Evolutionary conservation across 2,329 filamentous ascomycete genomes (phyloP), one percentile per base, ranked within the genome.

Genomic region (Hymenoscyphus albidus): DNA sequence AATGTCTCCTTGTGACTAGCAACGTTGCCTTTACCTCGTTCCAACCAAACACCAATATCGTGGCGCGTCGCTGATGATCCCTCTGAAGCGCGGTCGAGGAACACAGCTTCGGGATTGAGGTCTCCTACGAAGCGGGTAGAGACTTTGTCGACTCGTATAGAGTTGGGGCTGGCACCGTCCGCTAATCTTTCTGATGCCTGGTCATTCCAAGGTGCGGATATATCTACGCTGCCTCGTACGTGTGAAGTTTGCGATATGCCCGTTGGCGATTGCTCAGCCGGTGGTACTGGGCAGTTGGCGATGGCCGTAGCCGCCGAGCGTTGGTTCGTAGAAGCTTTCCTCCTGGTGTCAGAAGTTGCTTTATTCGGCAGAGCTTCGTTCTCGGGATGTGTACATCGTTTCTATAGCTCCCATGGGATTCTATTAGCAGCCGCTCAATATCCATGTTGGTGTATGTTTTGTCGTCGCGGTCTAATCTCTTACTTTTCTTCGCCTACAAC

Each of bases 401-500:
- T 62, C 60, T 55, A 44, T 61, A 3, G 10, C 18, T 18, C 18
- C 22, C 18, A 48, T 18, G 22, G 18, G 2, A 27, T 54, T 54
- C n/a, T 3, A 27, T 54, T 27, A 54, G 48, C 48, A 54, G 27
- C 22, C 9, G 9, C 48, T 18, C 12, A 5, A 13, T 35, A 35
- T 7, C 35, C 35, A 35, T 35, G 9, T 35, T 10, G 22, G 22
- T 22, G 22, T 22, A 22, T 22, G 22, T 22, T 22, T 22, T 22
- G 22, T 35, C 5, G 9, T 35, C 9, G 35, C 35, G 35, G 9
- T 4, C 5, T 4, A 35, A 35, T 1, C 35, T 7, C 51, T 40
- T 57, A 44, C 60, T 32, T 62, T 62, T 62, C 60, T 62, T 57
- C 35, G 55, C 51, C 51, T 62, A 35, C 60, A 62, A n/a, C 12